Evolutionary conservation across 352 stramenopile genomes (phyloP), one percentile per base, ranked within the genome.

Genomic region (Globisporangium camurandrum): DNA sequence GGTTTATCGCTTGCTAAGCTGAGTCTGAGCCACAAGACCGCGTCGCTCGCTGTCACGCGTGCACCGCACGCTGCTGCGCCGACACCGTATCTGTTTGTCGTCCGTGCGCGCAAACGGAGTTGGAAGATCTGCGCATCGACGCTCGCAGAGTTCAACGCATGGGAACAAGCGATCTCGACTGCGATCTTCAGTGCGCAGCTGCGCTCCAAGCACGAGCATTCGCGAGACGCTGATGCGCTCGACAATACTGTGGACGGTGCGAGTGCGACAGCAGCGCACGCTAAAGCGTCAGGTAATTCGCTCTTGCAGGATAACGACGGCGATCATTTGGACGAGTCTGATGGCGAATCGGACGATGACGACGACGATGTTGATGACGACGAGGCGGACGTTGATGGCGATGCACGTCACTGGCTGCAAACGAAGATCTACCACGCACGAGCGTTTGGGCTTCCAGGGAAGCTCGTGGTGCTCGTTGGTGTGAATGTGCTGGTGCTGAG

Each of bases 121-220:
- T 88, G 76, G 74, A 88, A 86, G 64, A 67, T 88, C 22, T 88
- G 76, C 39, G 67, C 76, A 1, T 56, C 67, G 8, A 75, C 74
- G 1, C 54, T 75, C 27, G 58, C 39, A 7, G 71, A 88, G 43
- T 82, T 75, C 50, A 81, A 76, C 34, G 73, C 78, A 26, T 88
- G 76, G 76, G 76, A 88, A 38, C 75, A 82, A 38, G 76, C 69
- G n/a, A 86, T 88, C 44, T 85, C 76, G 12, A 88, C 74, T 9
- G 71, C 67, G 3, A 86, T 88, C 36, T 54, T 88, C 34, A 63
- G 65, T 20, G 65, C 71, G 3, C 71, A 88, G 45, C 60, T 81
- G 1, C n/a, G n/a, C n/a, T 80, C 70, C 34, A 69, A 73, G 16
- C 71, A 57, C 19, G 44, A 38, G 57, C 31, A 53, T 46, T 22